phyloP scores from a whole-genome alignment of 2,329 filamentous ascomycete species.

The Diaporthe vaccinii region DNA sequence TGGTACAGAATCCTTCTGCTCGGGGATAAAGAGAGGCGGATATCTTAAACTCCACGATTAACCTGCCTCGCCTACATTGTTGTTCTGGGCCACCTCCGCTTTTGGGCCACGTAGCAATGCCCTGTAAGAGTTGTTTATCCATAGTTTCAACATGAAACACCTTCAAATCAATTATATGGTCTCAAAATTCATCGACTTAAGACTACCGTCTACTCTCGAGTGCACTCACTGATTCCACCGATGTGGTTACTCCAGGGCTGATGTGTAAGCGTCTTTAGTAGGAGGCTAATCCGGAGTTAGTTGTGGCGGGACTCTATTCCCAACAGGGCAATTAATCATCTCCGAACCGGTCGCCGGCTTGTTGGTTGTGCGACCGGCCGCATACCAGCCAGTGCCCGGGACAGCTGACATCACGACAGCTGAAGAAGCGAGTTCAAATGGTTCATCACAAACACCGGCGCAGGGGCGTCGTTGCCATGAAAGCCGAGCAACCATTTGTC shows the following conservation, averaged over 20 bases:
- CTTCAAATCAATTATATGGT: background rate
- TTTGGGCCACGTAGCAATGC: background rate
- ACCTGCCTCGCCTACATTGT: background rate
- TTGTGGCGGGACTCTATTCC: background rate
- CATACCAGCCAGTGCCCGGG: background rate
- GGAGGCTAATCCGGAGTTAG: background rate
- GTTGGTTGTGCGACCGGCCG: background rate
- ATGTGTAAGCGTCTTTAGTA: background rate
- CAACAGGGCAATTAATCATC: background rate
- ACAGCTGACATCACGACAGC: background rate
- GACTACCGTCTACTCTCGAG: background rate
- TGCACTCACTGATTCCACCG: background rate
- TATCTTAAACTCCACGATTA: background rate
- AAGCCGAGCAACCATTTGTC: background rate
- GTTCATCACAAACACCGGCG: background rate
- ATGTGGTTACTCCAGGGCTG: background rate
- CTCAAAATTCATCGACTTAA: background rate
- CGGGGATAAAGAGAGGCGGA: background rate
- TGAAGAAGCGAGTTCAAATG: background rate
- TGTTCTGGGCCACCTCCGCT: background rate
- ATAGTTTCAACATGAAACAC: background rate
- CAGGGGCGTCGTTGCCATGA: background rate
- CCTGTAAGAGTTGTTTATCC: background rate
- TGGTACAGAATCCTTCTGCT: background rate
- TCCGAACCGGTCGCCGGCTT: background rate